Base-by-base conservation (phyloP, 495 filamentous ascomycete species). In the Chaetomium fimeti region DNA sequence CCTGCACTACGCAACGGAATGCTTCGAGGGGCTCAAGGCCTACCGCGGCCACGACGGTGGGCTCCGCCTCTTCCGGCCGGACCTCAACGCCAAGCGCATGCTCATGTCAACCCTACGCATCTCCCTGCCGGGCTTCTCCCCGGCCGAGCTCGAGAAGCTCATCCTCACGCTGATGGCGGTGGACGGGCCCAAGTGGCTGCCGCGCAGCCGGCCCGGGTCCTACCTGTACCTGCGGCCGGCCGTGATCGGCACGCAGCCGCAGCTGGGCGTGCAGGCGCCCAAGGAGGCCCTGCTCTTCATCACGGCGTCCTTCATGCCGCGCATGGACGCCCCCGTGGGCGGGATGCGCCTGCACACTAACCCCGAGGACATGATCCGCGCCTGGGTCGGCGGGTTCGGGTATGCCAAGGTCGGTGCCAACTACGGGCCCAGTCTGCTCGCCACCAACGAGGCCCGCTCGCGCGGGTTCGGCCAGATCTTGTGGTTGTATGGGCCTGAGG, bases 341-440 rank as follows among this genome's bases (percentile, higher is more conserved):
- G 89, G 89, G 28, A 79, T 96, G 79, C 88, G 84, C 69, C 86
- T 97, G 28, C 85, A 93, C 66, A 92, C 91, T 3, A 89, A 85
- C 49, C 77, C 80, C 45, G 87, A 91, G 54, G 88, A 94, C 72
- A 88, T 85, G 75, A 84, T 94, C 61, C 87, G 93, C 52, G 92
- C 92, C 18, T 97, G 92, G 92, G 92, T 92, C 29, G 92, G 92
- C 45, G 92, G 92, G 29, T 94, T 93, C 71, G 92, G 92, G 0
- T 91, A 87, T 67, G 91, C 91, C 55, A 96, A 97, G 77, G 85
- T 97, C 13, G 91, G 91, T 53, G 92, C 92, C 28, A 97, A 97
- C 80, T 96, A 97, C 73, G 92, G 91, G 0, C 92, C 92, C 8
- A 85, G 82, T 27, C 78, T 97, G 47, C 81, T 89, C 62, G 88